Base-by-base conservation (phyloP, 1,284 basidiomycete genomes). In the Cryptococcus hybrid region DNA sequence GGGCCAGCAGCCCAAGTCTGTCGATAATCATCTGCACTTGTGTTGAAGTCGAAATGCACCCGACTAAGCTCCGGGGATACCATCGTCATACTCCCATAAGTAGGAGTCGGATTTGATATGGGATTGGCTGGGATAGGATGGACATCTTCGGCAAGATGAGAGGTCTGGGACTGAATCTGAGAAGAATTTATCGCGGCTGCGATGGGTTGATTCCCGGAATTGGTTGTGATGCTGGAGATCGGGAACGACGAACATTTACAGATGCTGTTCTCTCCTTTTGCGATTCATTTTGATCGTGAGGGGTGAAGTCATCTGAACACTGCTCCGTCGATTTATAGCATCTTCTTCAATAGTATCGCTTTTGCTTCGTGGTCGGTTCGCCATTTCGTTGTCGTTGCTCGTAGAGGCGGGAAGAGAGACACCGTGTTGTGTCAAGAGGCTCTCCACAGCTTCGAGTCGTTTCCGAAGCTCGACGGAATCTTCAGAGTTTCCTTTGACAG, bases 381-480 rank as follows among this genome's bases (percentile, higher is more conserved):
- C 60, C 59, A 0, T 64, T 48, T 3, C 52, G 54, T 11, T 63
- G 52, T 7, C 62, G 18, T 18, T 18, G 18, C 18, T 18, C 18
- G 18, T 18, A 18, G 18, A 18, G 18, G 18, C 18, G 18, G 18
- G 18, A 18, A 18, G 18, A 18, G 18, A 18, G 18, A 18, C 18
- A 18, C 18, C 60, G 47, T 61, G 53, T 35, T 62, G 56, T 18
- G 58, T 50, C 24, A 70, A 51, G 35, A 67, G 53, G 7, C 57
- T 30, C 47, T 65, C 65, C 30, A 69, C 50, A 46, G 58, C 52
- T n/a, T 52, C 53, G 8, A 70, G 55, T 39, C 64, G 60, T 24
- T 60, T 62, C 3, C 63, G 61, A 11, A 72, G 56, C 34, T 62
- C 56, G 47, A 54, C 54, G 5, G 65, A 55, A n/a, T 60, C 61